Base-by-base conservation (phyloP, 1,284 basidiomycete genomes). In the Neotropicomus parvogracilis region DNA sequence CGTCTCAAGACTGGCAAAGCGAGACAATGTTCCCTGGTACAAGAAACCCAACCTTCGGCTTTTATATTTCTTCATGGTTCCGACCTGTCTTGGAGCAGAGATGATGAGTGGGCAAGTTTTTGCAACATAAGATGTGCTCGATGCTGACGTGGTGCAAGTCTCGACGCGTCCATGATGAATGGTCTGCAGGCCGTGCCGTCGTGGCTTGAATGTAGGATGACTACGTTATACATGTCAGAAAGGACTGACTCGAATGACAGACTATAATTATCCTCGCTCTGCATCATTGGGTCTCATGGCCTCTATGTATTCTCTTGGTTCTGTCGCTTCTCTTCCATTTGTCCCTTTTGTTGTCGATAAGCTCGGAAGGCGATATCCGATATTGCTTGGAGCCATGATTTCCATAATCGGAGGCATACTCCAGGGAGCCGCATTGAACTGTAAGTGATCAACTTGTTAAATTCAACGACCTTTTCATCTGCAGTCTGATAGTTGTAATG, bases 111-210 rank as follows among this genome's bases (percentile, higher is more conserved):
- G 46, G 32, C 17, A 44, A 39, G 44, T 46, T 6, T 13, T 38
- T 40, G n/a, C 27, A 10, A 6, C 19, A 7, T 19, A 2, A 27
- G 11, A 2, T 10, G 10, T 9, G 7, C 0, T 40, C 19, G 3
- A 3, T 21, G 8, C 19, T 52, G 28, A 59, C 24, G 0, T 1
- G 0, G 21, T 13, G 6, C 43, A 47, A 60, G 55, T 0, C 55
- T 51, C 14, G 54, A 54, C 16, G 13, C 34, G 3, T 43, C 49
- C 14, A 50, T 50, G 56, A 3, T 58, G 4, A 58, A 53, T 33
- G 55, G 52, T 6, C 19, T 58, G 27, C 56, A 60, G 20, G 55
- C 56, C 7, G 55, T 58, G 1, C 27, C 55, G 4, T 55, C 56
- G 8, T 58, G 57, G 58, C 20, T 58, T 11, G 49, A 60, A 34